Base-by-base conservation (phyloP, 441 rosid genomes). In the Gossypium lobatum region DNA sequence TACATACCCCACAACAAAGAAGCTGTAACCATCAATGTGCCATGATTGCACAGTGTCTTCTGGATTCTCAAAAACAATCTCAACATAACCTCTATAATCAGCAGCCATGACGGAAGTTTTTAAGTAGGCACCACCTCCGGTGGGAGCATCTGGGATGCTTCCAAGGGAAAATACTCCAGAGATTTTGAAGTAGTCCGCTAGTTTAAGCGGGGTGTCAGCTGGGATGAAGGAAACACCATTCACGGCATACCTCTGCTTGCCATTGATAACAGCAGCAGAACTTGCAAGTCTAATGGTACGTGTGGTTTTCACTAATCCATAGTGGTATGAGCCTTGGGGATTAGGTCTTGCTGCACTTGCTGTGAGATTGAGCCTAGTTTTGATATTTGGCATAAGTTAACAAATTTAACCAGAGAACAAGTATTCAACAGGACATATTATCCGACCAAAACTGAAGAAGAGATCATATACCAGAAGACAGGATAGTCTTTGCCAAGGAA, bases 261-360 rank as follows among this genome's bases (percentile, higher is more conserved):
- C 85, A 37, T 86, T 80, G 52, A 91, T 86, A 31, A 81, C 14
- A 0, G 90, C 87, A 45, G 83, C 88, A 9, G 95, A 83, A 80
- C 79, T 91, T 20, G 77, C 87, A 7, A 91, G 84, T 74, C 81
- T 79, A 68, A 89, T 76, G 13, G 87, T 83, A n/a, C 74, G 80
- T 0, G 89, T 82, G 14, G 86, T 77, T 74, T 88, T 91, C 73
- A 91, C 86, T 81, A 78, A 48, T 64, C 95, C 96, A 72, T 91
- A 92, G 62, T 87, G 94, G 80, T 89, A 92, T 4, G 97, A 88
- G 6, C 94, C 94, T 81, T 92, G 96, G 11, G 95, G 97, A 74
- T 89, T 93, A 13, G 95, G 95, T 55, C 95, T 85, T 11, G 96
- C 88, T 46, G 94, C 97, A 66, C 88, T 92, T 2, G 95, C 92